Evolutionary conservation across 164 flowering plant species (phyloP).

Genomic region (Sedum album): DNA sequence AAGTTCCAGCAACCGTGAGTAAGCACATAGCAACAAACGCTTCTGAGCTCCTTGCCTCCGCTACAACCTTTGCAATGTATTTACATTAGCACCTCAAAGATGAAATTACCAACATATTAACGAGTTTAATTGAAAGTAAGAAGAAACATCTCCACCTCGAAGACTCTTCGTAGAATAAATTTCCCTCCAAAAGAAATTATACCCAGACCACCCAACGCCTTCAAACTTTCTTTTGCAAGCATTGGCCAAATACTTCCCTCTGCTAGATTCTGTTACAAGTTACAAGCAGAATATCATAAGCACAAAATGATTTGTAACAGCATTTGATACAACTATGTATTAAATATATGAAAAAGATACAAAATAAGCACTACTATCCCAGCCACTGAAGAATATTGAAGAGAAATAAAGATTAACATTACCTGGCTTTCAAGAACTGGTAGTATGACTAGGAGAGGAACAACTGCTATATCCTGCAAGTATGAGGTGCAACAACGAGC

Average conservation of each 20-base stretch:
- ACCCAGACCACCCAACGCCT: conserved; percentile 91
- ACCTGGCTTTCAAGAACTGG: conserved; percentile 99
- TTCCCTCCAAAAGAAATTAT: conserved; percentile 91
- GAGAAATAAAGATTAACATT: conserved; percentile 7
- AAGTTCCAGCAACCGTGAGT: conserved; percentile 91
- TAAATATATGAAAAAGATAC: not conserved
- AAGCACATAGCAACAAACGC: conserved; percentile 97
- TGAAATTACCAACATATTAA: not conserved
- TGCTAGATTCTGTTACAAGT: conserved; percentile 45
- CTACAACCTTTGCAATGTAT: conserved; percentile 60
- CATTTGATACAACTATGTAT: not conserved
- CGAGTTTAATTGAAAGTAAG: not conserved
- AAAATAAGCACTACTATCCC: not conserved
- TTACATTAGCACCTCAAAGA: not conserved
- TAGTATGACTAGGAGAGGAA: conserved; percentile 91
- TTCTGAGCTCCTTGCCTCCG: conserved; percentile 95
- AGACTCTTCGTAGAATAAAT: conserved; percentile 72
- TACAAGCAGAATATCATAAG: not conserved
- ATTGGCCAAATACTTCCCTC: conserved; percentile 86
- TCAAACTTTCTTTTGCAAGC: conserved; percentile 83
- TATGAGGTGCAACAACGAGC: conserved; percentile 15
- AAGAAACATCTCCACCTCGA: conserved; percentile 47
- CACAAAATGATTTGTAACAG: not conserved
- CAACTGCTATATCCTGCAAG: conserved; percentile 97
- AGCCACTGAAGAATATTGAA: not conserved